phyloP scores from a whole-genome alignment of 2,329 filamentous ascomycete genomes.

The Pestalotiopsis sp. region DNA sequence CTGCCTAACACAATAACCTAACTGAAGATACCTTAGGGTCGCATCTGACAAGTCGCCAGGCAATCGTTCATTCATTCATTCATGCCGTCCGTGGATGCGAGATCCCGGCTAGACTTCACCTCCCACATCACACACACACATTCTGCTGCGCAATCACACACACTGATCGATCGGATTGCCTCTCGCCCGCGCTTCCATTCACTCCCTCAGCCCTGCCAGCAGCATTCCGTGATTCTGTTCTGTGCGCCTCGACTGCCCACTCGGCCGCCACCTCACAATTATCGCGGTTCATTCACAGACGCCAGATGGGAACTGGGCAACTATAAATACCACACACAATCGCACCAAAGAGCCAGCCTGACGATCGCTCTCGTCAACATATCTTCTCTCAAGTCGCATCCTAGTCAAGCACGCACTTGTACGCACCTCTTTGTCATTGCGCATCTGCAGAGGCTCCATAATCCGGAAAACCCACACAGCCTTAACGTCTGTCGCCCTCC shows the following conservation, averaged over 20 bases:
- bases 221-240: too few species aligned
- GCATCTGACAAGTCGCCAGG: not conserved
- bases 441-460: not conserved
- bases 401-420: not conserved
- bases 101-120: not conserved
- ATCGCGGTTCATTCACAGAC: not conserved
- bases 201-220: too few species aligned
- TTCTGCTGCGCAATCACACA: too few species aligned
- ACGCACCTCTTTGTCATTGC: not conserved
- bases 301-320: not conserved
- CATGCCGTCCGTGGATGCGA: not conserved
- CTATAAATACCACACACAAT: not conserved
- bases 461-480: not conserved
- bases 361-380: not conserved
- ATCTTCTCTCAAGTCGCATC: not conserved
- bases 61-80: not conserved
- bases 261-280: too few species aligned
- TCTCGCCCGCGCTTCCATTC: too few species aligned
- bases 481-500: not conserved
- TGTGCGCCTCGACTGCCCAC: too few species aligned
- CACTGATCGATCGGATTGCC: too few species aligned
- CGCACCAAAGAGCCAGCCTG: not conserved
- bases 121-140: not conserved
- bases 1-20: not conserved
- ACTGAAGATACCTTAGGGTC: not conserved